These are phyloP conservation scores for Tricholoma saponaceum DNA, from an alignment of 768 basidiomycete genomes.

Conservation along the genomic window DNA sequence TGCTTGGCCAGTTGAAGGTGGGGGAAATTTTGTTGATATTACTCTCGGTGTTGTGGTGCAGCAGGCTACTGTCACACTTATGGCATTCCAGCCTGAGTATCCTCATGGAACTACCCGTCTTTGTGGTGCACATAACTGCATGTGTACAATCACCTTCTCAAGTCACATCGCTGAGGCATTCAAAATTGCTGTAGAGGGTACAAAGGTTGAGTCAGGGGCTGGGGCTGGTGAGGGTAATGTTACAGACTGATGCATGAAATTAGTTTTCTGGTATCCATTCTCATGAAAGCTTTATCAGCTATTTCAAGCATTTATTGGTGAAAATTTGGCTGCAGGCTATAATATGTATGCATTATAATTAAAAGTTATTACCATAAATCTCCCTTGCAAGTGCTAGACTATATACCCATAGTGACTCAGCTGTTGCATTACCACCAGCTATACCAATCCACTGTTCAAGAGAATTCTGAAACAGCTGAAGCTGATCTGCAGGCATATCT, in stretches of 20 bases:
- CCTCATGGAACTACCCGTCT: slow-evolving; percentile 2
- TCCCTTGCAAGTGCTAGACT: neutral
- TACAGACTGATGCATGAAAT: neutral
- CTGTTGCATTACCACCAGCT: neutral
- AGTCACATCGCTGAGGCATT: neutral
- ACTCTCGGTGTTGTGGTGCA: slow-evolving; percentile 1
- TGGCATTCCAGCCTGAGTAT: slow-evolving; percentile 3
- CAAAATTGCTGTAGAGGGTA: neutral
- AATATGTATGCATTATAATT: neutral
- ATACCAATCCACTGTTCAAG: neutral
- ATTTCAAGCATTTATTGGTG: neutral
- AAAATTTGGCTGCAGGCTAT: neutral
- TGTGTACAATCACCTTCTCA: slow-evolving; percentile 1
- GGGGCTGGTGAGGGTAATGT: neutral
- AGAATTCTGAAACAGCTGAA: neutral
- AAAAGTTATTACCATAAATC: neutral
- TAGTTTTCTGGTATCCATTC: neutral
- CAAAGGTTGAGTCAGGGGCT: neutral
- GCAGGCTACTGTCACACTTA: slow-evolving; percentile 1
- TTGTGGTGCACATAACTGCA: slow-evolving; percentile 1
- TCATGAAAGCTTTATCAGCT: neutral
- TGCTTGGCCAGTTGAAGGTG: neutral
- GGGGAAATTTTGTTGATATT: slow-evolving; percentile 1
- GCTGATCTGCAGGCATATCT: neutral
- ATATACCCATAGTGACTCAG: neutral